A percentile compares a stretch with the other conserved stretches of the same genome.
These are phyloP conservation scores for Termitomyces sp. DNA, from an alignment of 768 basidiomycete species.

Conservation along the genomic window DNA sequence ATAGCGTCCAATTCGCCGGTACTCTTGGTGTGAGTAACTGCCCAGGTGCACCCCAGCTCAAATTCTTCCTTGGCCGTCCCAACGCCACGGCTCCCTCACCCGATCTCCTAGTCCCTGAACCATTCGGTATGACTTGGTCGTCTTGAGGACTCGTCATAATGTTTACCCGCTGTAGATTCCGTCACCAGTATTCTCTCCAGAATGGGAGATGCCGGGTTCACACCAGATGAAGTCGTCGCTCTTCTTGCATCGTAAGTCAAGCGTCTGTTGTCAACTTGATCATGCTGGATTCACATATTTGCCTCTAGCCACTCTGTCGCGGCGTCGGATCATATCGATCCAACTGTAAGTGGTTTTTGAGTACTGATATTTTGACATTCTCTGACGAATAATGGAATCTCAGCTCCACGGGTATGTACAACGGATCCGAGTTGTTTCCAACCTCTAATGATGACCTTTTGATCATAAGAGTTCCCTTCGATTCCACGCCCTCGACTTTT, in stretches of 20 bases:
- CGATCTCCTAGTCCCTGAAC: neutral
- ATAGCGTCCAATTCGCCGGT: neutral
- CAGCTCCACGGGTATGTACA: neutral
- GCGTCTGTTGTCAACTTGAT: neutral
- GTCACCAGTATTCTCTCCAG: conserved; percentile 1
- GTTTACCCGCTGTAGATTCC: neutral
- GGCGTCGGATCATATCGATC: neutral
- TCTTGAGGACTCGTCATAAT: neutral
- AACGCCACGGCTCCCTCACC: neutral
- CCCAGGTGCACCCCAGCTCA: neutral
- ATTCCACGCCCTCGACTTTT: neutral
- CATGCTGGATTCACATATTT: neutral
- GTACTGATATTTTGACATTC: too few relatives aligned
- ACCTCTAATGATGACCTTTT: neutral
- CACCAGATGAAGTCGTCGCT: neutral
- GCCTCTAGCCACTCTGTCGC: neutral
- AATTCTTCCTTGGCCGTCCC: neutral
- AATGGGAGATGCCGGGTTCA: neutral
- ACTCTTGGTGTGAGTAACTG: neutral
- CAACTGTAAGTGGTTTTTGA: neutral
- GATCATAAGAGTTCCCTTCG: neutral
- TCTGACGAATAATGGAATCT: neutral
- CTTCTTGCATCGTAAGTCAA: neutral
- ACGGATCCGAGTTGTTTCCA: too few relatives aligned
- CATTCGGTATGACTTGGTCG: neutral